These are phyloP conservation scores for Saccharomycopsis selenospora DNA, from an alignment of 805 yeast species.

Conservation along the genomic window DNA sequence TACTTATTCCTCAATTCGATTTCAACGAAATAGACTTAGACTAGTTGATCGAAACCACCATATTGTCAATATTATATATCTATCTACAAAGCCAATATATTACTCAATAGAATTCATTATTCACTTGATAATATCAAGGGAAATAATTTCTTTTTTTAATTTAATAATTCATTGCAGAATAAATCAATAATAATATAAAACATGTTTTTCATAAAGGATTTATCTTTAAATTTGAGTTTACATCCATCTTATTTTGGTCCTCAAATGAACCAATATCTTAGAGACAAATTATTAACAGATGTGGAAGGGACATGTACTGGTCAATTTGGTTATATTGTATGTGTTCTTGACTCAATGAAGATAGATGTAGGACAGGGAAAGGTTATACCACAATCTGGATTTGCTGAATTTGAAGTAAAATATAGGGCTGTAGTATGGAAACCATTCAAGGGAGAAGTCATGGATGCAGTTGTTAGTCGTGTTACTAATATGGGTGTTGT, in stretches of 20 bases:
- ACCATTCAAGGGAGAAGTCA: constrained; percentile 98
- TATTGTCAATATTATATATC: no score
- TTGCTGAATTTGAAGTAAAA: constrained; percentile 93
- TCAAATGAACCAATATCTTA: constrained; percentile 88
- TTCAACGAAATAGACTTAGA: no score
- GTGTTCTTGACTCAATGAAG: constrained; percentile 90
- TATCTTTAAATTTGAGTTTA: constrained; percentile 82
- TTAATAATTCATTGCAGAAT: no score
- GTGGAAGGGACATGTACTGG: constrained; percentile 99
- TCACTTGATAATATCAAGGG: no score
- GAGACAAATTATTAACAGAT: constrained; percentile 85
- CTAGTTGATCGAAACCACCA: no score
- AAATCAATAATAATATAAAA: background rate
- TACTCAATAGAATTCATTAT: no score
- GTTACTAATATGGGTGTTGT: constrained; percentile 94
- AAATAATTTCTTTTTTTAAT: no score
- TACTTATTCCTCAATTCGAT: no score
- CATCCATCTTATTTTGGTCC: constrained; percentile 98
- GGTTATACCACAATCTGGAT: constrained; percentile 84
- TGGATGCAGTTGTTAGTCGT: constrained; percentile 90
- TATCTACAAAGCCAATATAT: no score
- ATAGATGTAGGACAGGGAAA: constrained; percentile 94
- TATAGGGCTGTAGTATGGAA: constrained; percentile 97
- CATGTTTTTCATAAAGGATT: constrained; percentile 61
- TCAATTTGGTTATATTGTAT: constrained; percentile 94